Conservation (phyloP, 2,329 filamentous ascomycete genomes). For the Pseudocercospora cruenta region DNA sequence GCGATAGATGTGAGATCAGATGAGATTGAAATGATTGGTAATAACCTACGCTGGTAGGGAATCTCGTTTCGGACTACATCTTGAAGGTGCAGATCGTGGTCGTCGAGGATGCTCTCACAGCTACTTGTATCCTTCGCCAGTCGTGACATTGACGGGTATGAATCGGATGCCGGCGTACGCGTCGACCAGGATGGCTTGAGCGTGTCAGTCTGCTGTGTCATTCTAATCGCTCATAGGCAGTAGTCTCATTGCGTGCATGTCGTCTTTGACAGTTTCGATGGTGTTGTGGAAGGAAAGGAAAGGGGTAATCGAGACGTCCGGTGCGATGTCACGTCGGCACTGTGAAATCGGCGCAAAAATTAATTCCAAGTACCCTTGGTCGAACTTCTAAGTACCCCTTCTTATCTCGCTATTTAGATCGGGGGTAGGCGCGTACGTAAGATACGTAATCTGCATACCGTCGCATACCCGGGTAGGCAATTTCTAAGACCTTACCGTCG, state of each 20-base stretch:
- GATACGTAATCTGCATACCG: too few species aligned
- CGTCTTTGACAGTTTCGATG: not conserved
- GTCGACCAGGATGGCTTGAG: not conserved
- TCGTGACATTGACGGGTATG: not conserved
- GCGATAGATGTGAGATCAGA: not conserved
- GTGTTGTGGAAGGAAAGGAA: not conserved
- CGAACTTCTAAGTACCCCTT: too few species aligned
- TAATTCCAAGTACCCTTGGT: too few species aligned
- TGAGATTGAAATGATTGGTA: not conserved
- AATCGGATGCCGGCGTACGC: not conserved
- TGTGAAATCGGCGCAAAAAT: not conserved
- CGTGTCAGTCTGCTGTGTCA: too few species aligned
- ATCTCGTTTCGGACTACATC: not conserved
- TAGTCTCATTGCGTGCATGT: not conserved
- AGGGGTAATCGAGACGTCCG: not conserved
- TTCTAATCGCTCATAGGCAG: too few species aligned
- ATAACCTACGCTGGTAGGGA: not conserved
- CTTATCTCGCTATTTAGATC: too few species aligned
- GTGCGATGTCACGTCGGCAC: not conserved
- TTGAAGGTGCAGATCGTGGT: not conserved
- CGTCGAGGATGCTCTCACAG: not conserved
- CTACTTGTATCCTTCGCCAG: not conserved
- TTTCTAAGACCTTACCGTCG: too few species aligned
- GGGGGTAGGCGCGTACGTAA: too few species aligned
- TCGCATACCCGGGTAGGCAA: too few species aligned